phyloP scores from a whole-genome alignment of 2,329 filamentous ascomycete species.

The Atkinsonella texensis region DNA sequence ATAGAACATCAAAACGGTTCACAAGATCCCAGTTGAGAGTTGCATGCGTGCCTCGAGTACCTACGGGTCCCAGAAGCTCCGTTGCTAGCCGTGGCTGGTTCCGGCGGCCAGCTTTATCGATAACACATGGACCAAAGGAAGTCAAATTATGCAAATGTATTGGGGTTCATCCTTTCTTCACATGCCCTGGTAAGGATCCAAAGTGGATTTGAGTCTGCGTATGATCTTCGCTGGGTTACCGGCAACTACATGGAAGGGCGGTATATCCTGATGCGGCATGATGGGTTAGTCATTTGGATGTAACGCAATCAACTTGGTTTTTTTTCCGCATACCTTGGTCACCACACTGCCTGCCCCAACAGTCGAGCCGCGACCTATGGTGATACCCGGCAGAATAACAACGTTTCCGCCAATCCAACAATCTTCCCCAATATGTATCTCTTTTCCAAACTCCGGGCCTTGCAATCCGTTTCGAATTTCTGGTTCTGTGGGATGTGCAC shows the following conservation, averaged over 20 bases:
- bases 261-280: slow-evolving; percentile 14
- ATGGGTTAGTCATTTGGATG: slow-evolving; percentile 31
- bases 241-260: slow-evolving; percentile 16
- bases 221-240: slow-evolving; percentile 14
- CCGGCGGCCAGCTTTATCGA: not conserved
- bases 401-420: slow-evolving; percentile 69
- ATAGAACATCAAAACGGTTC: too few species aligned
- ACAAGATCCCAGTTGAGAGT: too few species aligned
- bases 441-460: slow-evolving; percentile 63
- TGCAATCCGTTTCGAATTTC: slow-evolving; percentile 58
- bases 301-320: slow-evolving; percentile 46
- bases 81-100: not conserved
- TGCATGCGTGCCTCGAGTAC: too few species aligned
- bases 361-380: slow-evolving; percentile 59
- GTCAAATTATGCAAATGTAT: too few species aligned
- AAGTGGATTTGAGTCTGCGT: slow-evolving; percentile 2
- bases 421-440: slow-evolving; percentile 68
- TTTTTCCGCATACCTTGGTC: slow-evolving; percentile 49
- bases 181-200: not conserved
- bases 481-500: slow-evolving; percentile 67
- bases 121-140: not conserved
- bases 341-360: slow-evolving; percentile 77
- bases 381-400: slow-evolving; percentile 63
- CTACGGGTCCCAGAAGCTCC: too few species aligned
- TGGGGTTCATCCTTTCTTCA: not conserved